Percentiles rank a stretch among this genome's conserved stretches.
phyloP scores from a whole-genome alignment of 78 protist genomes.

The Trichosphaerium sp. region DNA sequence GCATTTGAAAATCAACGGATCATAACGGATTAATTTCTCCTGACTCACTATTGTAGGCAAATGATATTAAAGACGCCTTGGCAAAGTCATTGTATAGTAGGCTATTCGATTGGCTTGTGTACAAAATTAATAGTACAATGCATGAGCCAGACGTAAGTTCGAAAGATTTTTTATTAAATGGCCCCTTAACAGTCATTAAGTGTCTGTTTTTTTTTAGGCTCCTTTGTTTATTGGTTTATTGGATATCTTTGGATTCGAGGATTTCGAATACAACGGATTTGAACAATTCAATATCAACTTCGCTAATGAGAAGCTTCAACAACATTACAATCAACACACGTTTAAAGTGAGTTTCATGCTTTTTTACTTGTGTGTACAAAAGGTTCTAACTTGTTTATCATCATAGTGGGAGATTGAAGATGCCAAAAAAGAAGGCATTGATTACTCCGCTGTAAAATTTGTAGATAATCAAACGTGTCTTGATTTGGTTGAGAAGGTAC shows the following conservation, averaged over 20 bases:
- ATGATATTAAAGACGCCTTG: slow-evolving; percentile 58
- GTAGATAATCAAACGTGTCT: slow-evolving; percentile 11
- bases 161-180: too few relatives aligned
- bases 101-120: slow-evolving; percentile 64
- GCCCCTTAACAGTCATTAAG: too few relatives aligned
- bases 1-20: slow-evolving; percentile 40
- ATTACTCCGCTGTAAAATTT: slow-evolving; percentile 17
- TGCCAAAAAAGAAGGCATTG: too few relatives aligned
- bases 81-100: slow-evolving; percentile 58
- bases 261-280: slow-evolving; percentile 73
- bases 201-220: too few relatives aligned
- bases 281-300: slow-evolving; percentile 89
- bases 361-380: too few relatives aligned
- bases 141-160: background rate
- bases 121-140: slow-evolving; percentile 14
- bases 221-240: slow-evolving; percentile 51
- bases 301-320: slow-evolving; percentile 68
- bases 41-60: slow-evolving; percentile 15
- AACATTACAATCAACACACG: slow-evolving; percentile 40
- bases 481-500: slow-evolving; percentile 1
- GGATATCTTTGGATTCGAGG: slow-evolving; percentile 87
- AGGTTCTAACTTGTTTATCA: too few relatives aligned
- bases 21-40: too few relatives aligned
- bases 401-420: too few relatives aligned
- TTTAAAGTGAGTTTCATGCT: too few relatives aligned